phyloP scores from a whole-genome alignment of 371 early-diverging fungal species.

The Parasitella parasitica region DNA sequence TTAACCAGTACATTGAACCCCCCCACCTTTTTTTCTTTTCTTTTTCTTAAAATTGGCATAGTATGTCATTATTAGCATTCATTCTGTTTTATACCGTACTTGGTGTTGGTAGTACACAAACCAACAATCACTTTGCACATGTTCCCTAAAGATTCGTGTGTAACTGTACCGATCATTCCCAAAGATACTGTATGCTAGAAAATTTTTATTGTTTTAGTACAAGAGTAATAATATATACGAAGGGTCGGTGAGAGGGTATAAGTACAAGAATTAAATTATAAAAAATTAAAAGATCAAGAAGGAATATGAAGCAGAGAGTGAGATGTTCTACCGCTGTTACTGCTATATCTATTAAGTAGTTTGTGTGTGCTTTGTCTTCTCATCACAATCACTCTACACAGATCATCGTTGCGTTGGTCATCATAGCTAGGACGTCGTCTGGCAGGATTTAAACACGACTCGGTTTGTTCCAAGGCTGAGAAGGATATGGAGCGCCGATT shows the following conservation, averaged over 20 bases:
- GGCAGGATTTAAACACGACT: constrained; percentile 12
- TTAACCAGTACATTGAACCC: too few relatives aligned
- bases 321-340: background rate
- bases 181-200: background rate
- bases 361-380: constrained; percentile 7
- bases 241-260: background rate
- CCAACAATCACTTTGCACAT: background rate
- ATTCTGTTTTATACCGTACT: background rate
- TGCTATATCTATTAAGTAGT: background rate
- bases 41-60: too few relatives aligned
- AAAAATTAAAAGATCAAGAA: background rate
- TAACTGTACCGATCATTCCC: background rate
- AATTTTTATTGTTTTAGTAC: background rate
- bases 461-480: constrained; percentile 10
- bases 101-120: background rate
- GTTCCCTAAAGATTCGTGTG: background rate
- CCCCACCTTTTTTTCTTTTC: too few relatives aligned
- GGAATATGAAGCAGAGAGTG: background rate
- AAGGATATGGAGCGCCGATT: constrained; percentile 14
- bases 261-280: background rate
- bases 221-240: background rate
- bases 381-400: constrained; percentile 11
- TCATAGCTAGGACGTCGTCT: constrained; percentile 6
- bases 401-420: background rate
- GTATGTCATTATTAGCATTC: too few relatives aligned